A percentile compares a stretch with the other conserved stretches of the same genome.
phyloP scores from a whole-genome alignment of 2,329 filamentous ascomycete genomes.

The Microdochium paspali region DNA sequence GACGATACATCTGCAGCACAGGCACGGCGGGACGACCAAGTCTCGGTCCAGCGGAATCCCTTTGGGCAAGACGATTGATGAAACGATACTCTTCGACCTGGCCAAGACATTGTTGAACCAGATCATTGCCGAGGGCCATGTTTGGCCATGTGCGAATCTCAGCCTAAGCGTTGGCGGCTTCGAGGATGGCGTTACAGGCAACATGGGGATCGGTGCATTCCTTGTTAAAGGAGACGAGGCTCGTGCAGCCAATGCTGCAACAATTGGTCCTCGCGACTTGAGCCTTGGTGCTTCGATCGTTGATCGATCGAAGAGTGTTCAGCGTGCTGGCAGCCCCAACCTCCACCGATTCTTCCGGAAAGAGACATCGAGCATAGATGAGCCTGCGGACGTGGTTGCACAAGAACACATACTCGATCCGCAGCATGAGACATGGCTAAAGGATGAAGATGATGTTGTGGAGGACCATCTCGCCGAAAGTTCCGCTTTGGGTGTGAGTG shows the following conservation, averaged over 20 bases:
- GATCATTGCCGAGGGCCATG: slow-evolving; percentile 64
- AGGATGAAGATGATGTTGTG: not conserved
- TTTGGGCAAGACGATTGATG: slow-evolving; percentile 62
- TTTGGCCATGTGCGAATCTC: slow-evolving; percentile 89
- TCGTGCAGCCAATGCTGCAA: slow-evolving; percentile 22
- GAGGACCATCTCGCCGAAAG: not conserved
- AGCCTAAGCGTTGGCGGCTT: slow-evolving; percentile 87
- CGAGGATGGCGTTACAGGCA: slow-evolving; percentile 76
- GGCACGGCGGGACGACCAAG: slow-evolving; percentile 61
- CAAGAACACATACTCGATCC: not conserved
- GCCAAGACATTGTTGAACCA: slow-evolving; percentile 70
- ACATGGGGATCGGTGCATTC: slow-evolving; percentile 78
- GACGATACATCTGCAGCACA: slow-evolving; percentile 76
- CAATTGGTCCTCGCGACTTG: not conserved
- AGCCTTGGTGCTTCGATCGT: slow-evolving; percentile 24
- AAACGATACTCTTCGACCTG: slow-evolving; percentile 62
- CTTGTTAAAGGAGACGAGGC: slow-evolving; percentile 68
- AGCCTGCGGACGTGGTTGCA: slow-evolving; percentile 8
- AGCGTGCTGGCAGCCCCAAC: slow-evolving; percentile 11
- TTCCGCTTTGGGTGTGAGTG: not conserved
- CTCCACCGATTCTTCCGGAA: slow-evolving; percentile 51
- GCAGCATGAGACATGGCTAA: not conserved
- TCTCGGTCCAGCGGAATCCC: slow-evolving; percentile 73
- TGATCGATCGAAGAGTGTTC: slow-evolving; percentile 14
- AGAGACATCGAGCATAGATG: slow-evolving; percentile 17